Percentiles rank a stretch among this genome's conserved stretches.
phyloP scores from a whole-genome alignment of 352 stramenopile genomes.

The Globisporangium paddicum region DNA sequence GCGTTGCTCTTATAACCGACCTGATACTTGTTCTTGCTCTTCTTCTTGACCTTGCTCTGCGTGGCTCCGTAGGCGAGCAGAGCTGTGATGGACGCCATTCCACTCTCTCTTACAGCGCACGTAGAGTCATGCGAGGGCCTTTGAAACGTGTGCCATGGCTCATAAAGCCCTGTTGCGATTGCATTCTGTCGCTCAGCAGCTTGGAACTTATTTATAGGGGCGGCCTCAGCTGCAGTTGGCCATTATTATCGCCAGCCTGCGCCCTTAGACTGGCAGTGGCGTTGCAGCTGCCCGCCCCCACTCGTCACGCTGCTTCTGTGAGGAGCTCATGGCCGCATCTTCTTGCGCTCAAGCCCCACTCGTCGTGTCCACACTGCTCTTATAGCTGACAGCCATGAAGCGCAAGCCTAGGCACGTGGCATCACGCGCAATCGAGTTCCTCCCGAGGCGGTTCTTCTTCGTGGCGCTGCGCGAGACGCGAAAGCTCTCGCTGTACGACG shows the following conservation, averaged over 20 bases:
- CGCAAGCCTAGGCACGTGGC: conserved; percentile 24
- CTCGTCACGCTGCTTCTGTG: background rate
- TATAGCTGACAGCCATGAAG: conserved; percentile 33
- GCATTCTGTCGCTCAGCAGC: too few relatives aligned
- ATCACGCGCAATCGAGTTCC: conserved; percentile 51
- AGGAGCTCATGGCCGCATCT: conserved; percentile 3
- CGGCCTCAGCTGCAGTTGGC: background rate
- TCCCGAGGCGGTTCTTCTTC: conserved; percentile 48
- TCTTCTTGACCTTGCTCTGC: background rate
- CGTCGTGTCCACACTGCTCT: background rate
- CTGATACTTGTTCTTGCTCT: conserved; percentile 7
- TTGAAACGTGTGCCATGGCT: background rate
- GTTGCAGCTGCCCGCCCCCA: background rate
- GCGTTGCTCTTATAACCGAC: background rate
- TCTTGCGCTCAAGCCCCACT: background rate
- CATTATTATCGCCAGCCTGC: background rate
- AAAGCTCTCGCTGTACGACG: conserved; percentile 10
- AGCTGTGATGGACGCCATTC: conserved; percentile 5
- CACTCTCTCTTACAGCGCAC: background rate
- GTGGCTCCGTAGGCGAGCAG: conserved; percentile 12
- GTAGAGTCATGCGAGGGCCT: background rate
- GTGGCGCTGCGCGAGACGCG: conserved; percentile 36
- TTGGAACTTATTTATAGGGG: background rate
- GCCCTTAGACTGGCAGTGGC: background rate
- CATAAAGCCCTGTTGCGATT: too few relatives aligned